These are phyloP conservation scores for Gonapodya prolifera DNA, from an alignment of 192 early-diverging fungal genomes.

Conservation along the genomic window DNA sequence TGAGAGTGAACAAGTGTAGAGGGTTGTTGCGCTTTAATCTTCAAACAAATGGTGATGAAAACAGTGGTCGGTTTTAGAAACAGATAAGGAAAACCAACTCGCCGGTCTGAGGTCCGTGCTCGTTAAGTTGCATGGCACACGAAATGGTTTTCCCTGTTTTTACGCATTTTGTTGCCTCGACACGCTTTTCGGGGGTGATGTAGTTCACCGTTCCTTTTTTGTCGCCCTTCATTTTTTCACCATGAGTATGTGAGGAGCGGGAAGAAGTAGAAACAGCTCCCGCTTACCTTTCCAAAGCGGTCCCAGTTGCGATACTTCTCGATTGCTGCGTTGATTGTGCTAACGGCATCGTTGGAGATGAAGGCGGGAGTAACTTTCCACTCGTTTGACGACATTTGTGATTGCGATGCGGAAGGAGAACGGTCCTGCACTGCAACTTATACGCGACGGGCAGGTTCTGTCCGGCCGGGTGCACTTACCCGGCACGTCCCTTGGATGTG, in stretches of 20 bases:
- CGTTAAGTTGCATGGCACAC: background rate
- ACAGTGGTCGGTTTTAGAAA: background rate
- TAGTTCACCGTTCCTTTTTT: background rate
- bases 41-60: background rate
- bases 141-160: conserved; percentile 1
- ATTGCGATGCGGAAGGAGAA: too few species aligned
- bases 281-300: background rate
- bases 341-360: background rate
- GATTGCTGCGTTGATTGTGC: background rate
- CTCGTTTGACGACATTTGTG: background rate
- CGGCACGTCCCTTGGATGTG: too few species aligned
- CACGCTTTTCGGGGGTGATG: background rate
- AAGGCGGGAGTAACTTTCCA: background rate
- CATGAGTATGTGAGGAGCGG: background rate
- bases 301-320: conserved; percentile 3
- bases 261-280: background rate
- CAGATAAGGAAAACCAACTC: background rate
- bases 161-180: conserved; percentile 5
- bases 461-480: too few species aligned
- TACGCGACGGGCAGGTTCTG: too few species aligned
- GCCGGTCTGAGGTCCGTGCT: background rate
- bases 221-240: conserved; percentile 1
- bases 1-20: background rate
- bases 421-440: too few species aligned
- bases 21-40: background rate